Conservation (phyloP, 257 asterid species). For the Scutellaria minor region DNA sequence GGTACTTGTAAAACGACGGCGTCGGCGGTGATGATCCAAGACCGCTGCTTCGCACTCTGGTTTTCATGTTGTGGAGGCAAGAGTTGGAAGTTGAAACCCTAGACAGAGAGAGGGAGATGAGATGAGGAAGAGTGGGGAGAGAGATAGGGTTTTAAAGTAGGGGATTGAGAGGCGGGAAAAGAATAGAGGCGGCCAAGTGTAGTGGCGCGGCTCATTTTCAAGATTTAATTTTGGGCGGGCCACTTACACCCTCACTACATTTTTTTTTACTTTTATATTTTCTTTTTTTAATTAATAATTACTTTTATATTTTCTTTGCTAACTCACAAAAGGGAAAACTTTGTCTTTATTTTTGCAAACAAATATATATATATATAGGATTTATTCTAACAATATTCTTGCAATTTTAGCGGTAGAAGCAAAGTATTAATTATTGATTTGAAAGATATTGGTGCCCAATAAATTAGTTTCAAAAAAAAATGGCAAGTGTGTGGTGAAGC, state of each 20-base stretch:
- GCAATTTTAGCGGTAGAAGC: too few relatives aligned
- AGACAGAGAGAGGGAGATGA: constrained; percentile 33
- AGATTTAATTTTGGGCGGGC: constrained; percentile 41
- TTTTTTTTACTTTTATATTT: too few relatives aligned
- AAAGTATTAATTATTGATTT: too few relatives aligned
- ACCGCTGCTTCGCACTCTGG: constrained; percentile 36
- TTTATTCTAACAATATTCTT: too few relatives aligned
- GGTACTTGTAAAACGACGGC: constrained; percentile 53
- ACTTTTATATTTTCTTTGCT: too few relatives aligned
- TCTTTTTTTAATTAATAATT: too few relatives aligned
- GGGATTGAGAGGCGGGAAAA: background rate
- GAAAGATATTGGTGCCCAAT: too few relatives aligned
- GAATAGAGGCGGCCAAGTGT: constrained; percentile 35
- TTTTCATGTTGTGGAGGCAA: constrained; percentile 47
- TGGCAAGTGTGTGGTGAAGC: too few relatives aligned
- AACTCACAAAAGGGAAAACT: too few relatives aligned
- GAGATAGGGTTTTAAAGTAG: constrained; percentile 44
- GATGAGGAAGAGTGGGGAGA: background rate
- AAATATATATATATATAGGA: too few relatives aligned
- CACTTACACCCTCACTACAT: background rate
- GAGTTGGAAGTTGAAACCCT: constrained; percentile 45
- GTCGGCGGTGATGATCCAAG: constrained; percentile 30
- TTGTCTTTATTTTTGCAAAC: too few relatives aligned
- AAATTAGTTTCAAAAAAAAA: too few relatives aligned
- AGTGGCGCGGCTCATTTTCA: constrained; percentile 46